Evolutionary conservation across 805 yeast genomes (phyloP).

Genomic region (Candida verbasci): DNA sequence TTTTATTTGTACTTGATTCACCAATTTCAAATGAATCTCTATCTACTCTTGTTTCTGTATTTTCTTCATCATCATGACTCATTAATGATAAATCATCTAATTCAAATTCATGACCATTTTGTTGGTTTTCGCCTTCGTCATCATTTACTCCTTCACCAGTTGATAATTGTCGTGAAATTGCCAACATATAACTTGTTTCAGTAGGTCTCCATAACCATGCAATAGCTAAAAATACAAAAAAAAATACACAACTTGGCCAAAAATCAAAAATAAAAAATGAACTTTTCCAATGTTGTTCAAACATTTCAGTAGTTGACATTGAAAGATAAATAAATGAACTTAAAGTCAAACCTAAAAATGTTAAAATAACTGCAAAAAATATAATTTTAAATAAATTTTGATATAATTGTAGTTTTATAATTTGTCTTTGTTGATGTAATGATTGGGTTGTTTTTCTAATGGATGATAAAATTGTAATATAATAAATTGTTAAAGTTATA

Average conservation of each 20-base stretch:
- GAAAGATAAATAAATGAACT: conserved; percentile 69
- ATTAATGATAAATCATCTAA: conserved; percentile 53
- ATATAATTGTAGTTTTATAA: conserved; percentile 87
- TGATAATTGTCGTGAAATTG: conserved; percentile 89
- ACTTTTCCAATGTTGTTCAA: conserved; percentile 88
- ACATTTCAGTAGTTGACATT: conserved; percentile 68
- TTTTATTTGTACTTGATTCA: conserved; percentile 12
- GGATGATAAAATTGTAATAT: conserved; percentile 68
- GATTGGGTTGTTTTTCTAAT: conserved; percentile 63
- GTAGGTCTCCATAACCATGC: conserved; percentile 98
- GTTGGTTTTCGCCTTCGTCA: conserved; percentile 29
- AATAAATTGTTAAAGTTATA: conserved; percentile 65
- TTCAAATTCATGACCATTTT: conserved; percentile 51
- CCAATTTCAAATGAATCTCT: conserved; percentile 38
- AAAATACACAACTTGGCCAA: conserved; percentile 91
- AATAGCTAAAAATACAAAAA: conserved; percentile 73
- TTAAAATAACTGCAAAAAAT: conserved; percentile 62
- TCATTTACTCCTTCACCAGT: conserved; percentile 48
- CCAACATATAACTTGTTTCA: conserved; percentile 88
- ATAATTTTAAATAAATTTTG: conserved; percentile 71
- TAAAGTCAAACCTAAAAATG: conserved; percentile 66
- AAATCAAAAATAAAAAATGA: conserved; percentile 86
- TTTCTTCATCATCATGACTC: conserved; percentile 43
- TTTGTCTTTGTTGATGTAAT: conserved; percentile 80
- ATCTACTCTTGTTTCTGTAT: conserved; percentile 12